Percentiles rank a stretch among this genome's conserved stretches.
Evolutionary conservation across 2,329 filamentous ascomycete genomes (phyloP).

Genomic region (Aspergillus tanneri): DNA sequence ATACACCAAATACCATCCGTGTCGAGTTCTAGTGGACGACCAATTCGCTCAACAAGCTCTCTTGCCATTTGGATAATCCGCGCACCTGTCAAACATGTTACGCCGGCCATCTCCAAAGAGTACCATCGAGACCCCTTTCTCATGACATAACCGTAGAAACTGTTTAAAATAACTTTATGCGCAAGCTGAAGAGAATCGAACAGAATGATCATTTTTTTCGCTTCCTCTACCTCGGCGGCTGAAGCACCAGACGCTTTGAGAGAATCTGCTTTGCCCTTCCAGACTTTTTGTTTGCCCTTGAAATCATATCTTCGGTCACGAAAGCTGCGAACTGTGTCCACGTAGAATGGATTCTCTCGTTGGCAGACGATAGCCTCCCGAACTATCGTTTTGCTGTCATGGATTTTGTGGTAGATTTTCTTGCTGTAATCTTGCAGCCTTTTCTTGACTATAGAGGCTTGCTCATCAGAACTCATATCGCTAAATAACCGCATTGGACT

Average conservation of each 20-base stretch:
- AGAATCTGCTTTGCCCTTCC: slow-evolving; percentile 92
- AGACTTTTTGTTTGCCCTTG: slow-evolving; percentile 96
- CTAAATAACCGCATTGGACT: slow-evolving; percentile 72
- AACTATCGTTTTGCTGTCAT: slow-evolving; percentile 87
- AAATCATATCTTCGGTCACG: slow-evolving; percentile 97
- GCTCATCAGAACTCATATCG: slow-evolving; percentile 78
- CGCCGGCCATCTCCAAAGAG: slow-evolving; percentile 98
- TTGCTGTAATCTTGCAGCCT: slow-evolving; percentile 90
- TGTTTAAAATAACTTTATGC: slow-evolving; percentile 98
- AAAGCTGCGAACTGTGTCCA: slow-evolving; percentile 93
- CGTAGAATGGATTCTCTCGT: slow-evolving; percentile 96
- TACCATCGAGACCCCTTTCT: slow-evolving; percentile 98
- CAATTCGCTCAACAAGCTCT: slow-evolving; percentile 88
- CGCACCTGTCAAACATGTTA: slow-evolving; percentile 93
- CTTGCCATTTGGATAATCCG: slow-evolving; percentile 96
- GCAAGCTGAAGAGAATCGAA: slow-evolving; percentile 95
- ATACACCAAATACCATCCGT: slow-evolving; percentile 99
- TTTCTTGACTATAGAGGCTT: slow-evolving; percentile 76
- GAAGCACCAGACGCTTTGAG: slow-evolving; percentile 80
- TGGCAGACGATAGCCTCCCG: slow-evolving; percentile 98
- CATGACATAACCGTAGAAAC: slow-evolving; percentile 99
- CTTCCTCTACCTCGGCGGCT: slow-evolving; percentile 76
- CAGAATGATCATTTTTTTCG: slow-evolving; percentile 97
- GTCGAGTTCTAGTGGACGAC: slow-evolving; percentile 87
- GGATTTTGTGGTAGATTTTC: slow-evolving; percentile 99